Conservation (phyloP, 208 protist genomes). For the Acanthamoeba castellanii region DNA sequence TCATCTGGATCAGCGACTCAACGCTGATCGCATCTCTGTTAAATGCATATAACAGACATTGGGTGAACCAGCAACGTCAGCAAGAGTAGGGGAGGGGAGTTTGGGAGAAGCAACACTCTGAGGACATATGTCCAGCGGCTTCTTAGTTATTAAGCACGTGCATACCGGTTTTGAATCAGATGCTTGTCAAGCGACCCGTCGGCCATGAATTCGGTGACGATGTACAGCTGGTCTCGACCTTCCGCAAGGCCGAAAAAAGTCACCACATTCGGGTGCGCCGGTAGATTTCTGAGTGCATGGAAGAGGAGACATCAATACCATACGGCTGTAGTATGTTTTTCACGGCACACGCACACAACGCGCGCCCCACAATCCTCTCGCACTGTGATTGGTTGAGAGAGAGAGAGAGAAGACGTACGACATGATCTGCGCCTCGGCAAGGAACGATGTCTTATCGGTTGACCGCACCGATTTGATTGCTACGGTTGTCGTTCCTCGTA, state of each 20-base stretch:
- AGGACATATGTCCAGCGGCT: too few relatives aligned
- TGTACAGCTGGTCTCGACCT: conserved; percentile 19
- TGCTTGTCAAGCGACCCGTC: conserved; percentile 69
- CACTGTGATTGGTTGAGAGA: background rate
- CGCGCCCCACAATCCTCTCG: too few relatives aligned
- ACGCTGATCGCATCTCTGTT: conserved; percentile 59
- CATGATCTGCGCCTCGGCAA: conserved; percentile 71
- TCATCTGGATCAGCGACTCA: conserved; percentile 51
- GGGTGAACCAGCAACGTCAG: background rate
- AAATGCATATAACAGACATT: too few relatives aligned
- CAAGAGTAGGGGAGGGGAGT: too few relatives aligned
- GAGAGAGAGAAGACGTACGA: conserved; percentile 32
- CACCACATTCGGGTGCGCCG: conserved; percentile 70
- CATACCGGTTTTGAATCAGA: conserved; percentile 3
- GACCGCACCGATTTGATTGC: conserved; percentile 56
- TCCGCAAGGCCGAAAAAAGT: conserved; percentile 71
- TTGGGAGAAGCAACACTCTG: too few relatives aligned
- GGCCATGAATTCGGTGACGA: conserved; percentile 72
- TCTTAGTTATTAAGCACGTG: too few relatives aligned
- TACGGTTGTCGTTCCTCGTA: conserved; percentile 60
- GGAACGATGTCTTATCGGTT: background rate
- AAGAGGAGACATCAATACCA: background rate
- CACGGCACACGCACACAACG: too few relatives aligned
- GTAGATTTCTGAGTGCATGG: background rate
- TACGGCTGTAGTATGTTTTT: too few relatives aligned